phyloP scores from a whole-genome alignment of 2,329 filamentous ascomycete genomes.

The Alternaria dauci region DNA sequence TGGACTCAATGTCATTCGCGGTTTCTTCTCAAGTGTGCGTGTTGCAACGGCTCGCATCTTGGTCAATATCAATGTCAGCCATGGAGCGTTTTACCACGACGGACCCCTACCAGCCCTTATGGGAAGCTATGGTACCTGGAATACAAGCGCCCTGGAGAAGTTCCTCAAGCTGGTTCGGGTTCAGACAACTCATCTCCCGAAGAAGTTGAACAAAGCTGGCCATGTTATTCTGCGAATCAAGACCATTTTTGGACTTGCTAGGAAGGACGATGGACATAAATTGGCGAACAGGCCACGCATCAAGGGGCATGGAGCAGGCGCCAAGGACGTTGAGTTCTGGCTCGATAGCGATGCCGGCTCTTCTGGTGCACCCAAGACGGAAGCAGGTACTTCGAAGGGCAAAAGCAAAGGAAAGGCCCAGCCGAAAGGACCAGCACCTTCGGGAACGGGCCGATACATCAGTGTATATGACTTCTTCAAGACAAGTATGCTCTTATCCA shows the following conservation, averaged over 20 bases:
- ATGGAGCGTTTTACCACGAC: conserved; percentile 63
- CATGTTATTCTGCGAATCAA: conserved; percentile 49
- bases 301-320: conserved; percentile 24
- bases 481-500: conserved; percentile 9
- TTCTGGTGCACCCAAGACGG: conserved; percentile 10
- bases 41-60: conserved; percentile 64
- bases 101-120: conserved; percentile 48
- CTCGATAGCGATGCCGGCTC: conserved; percentile 17
- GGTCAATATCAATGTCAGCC: conserved; percentile 68
- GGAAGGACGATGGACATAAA: conserved; percentile 45
- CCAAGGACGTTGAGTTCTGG: conserved; percentile 37
- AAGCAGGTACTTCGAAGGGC: conserved; percentile 15
- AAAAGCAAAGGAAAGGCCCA: conserved; percentile 22
- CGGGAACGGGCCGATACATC: conserved; percentile 25
- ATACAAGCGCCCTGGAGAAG: conserved; percentile 33
- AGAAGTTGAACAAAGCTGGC: conserved; percentile 43
- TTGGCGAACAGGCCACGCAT: conserved; percentile 26
- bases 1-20: conserved; percentile 65
- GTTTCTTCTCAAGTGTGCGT: conserved; percentile 68
- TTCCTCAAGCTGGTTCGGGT: conserved; percentile 52
- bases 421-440: conserved; percentile 1
- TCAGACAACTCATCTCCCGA: conserved; percentile 46
- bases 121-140: conserved; percentile 23
- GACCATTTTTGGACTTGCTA: conserved; percentile 52
- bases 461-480: conserved; percentile 33